Percentiles rank a stretch among this genome's conserved stretches.
These are phyloP conservation scores for Lachnum nothofagi DNA, from an alignment of 2,329 filamentous ascomycete species.

Conservation along the genomic window DNA sequence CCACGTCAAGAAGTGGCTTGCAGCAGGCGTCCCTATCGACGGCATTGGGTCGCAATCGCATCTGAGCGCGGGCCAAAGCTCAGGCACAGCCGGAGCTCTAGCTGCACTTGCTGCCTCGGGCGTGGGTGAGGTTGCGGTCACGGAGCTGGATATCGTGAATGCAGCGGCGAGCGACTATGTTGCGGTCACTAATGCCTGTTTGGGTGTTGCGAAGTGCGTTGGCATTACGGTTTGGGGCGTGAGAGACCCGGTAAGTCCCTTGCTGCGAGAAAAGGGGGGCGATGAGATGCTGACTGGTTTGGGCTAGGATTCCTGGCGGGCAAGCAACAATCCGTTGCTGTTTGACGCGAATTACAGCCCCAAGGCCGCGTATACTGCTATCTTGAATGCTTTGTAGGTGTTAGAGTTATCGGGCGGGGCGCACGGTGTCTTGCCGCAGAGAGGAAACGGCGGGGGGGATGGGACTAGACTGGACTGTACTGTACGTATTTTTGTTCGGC, in stretches of 20 bases:
- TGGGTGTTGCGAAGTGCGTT: conserved; percentile 13
- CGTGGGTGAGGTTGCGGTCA: conserved; percentile 53
- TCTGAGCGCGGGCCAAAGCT: conserved; percentile 10
- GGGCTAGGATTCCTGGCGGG: conserved; percentile 27
- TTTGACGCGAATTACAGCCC: conserved; percentile 49
- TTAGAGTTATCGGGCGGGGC: neutral
- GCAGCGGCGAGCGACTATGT: conserved; percentile 15
- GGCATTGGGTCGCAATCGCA: conserved; percentile 47
- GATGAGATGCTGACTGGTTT: neutral
- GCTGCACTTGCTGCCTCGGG: conserved; percentile 41
- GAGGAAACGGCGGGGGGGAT: neutral
- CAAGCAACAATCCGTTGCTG: conserved; percentile 46
- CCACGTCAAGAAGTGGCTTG: conserved; percentile 60
- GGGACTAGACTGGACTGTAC: too few species aligned
- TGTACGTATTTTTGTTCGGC: too few species aligned
- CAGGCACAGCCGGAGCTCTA: conserved; percentile 14
- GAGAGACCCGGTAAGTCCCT: conserved; percentile 8
- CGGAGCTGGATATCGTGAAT: conserved; percentile 53
- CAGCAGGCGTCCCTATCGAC: conserved; percentile 58
- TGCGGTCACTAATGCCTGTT: conserved; percentile 26
- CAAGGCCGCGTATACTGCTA: conserved; percentile 48
- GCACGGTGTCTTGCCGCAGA: neutral
- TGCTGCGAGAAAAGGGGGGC: neutral
- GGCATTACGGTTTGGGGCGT: conserved; percentile 16
- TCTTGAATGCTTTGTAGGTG: conserved; percentile 19